phyloP scores from a whole-genome alignment of 2,329 filamentous ascomycete species.

The Lecanoromycetidae sp. region DNA sequence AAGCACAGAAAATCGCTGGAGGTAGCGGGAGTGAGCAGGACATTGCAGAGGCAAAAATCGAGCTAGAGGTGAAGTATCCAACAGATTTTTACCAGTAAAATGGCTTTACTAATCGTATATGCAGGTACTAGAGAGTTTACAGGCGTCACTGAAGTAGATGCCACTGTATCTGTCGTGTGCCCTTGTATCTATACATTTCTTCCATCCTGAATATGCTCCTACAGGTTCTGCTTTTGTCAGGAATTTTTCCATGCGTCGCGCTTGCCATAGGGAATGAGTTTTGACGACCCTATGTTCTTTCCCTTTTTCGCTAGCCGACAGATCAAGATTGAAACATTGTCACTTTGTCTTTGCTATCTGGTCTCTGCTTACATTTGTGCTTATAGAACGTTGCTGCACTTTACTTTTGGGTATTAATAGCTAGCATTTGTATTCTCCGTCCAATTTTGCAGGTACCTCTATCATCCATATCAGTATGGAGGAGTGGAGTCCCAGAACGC shows the following conservation, averaged over 20 bases:
- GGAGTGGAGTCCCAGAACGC: too few species aligned
- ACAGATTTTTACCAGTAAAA: not conserved
- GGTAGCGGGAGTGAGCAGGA: slow-evolving; percentile 92
- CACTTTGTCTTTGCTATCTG: too few species aligned
- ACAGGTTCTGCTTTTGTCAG: too few species aligned
- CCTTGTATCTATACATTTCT: not conserved
- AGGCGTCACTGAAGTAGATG: slow-evolving; percentile 37
- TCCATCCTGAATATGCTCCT: not conserved
- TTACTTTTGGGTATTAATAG: slow-evolving; percentile 2
- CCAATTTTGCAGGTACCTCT: not conserved
- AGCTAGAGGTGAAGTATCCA: slow-evolving; percentile 66
- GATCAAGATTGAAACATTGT: too few species aligned
- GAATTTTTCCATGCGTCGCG: too few species aligned
- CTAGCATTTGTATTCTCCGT: not conserved
- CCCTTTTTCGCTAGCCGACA: too few species aligned
- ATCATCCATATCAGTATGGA: too few species aligned
- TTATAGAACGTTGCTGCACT: too few species aligned
- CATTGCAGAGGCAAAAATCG: slow-evolving; percentile 97
- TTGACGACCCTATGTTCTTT: too few species aligned
- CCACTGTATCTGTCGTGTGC: not conserved
- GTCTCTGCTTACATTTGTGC: too few species aligned
- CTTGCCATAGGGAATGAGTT: too few species aligned
- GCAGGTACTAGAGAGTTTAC: slow-evolving; percentile 39
- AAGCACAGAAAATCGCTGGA: slow-evolving; percentile 88
- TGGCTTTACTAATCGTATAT: slow-evolving; percentile 2